Evolutionary conservation across 2,329 filamentous ascomycete species (phyloP).

Genomic region (Colletotrichum magnum): DNA sequence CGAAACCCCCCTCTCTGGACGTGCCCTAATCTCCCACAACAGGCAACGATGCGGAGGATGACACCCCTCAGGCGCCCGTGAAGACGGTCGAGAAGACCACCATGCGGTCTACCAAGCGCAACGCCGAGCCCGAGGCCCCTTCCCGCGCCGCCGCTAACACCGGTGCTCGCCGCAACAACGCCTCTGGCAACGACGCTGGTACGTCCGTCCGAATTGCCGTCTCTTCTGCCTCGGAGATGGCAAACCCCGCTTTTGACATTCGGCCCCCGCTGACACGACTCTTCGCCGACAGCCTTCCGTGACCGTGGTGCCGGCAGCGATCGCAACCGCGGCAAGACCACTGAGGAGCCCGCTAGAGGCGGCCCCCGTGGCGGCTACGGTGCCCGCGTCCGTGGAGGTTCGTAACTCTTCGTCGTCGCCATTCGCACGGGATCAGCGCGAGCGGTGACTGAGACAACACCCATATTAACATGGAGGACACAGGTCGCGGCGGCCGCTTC

Average conservation of each 20-base stretch:
- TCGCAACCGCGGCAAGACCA: constrained; percentile 86
- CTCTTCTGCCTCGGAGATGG: constrained; percentile 33
- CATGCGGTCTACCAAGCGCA: constrained; percentile 85
- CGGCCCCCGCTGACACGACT: constrained; percentile 24
- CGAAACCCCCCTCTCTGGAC: constrained; percentile 39
- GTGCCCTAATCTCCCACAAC: constrained; percentile 43
- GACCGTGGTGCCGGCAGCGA: constrained; percentile 86
- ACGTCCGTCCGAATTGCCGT: constrained; percentile 57
- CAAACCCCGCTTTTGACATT: constrained; percentile 37
- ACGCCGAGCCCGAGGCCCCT: constrained; percentile 82
- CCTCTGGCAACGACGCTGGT: constrained; percentile 90
- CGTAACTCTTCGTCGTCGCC: constrained; percentile 45
- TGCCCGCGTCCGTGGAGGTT: constrained; percentile 74
- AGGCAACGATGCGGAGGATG: constrained; percentile 76
- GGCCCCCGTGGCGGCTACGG: constrained; percentile 70
- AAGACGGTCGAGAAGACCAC: constrained; percentile 90
- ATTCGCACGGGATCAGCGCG: not conserved
- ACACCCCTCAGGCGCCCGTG: constrained; percentile 84
- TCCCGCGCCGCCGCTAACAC: constrained; percentile 57
- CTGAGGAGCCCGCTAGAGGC: constrained; percentile 74
- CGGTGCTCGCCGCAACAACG: constrained; percentile 68
- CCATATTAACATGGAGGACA: constrained; percentile 45
- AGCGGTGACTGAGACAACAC: not conserved
- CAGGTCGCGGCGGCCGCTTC: constrained; percentile 68
- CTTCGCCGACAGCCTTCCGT: constrained; percentile 78